Conservation (phyloP, 164 flowering plant species). For the Dillenia turbinata region DNA sequence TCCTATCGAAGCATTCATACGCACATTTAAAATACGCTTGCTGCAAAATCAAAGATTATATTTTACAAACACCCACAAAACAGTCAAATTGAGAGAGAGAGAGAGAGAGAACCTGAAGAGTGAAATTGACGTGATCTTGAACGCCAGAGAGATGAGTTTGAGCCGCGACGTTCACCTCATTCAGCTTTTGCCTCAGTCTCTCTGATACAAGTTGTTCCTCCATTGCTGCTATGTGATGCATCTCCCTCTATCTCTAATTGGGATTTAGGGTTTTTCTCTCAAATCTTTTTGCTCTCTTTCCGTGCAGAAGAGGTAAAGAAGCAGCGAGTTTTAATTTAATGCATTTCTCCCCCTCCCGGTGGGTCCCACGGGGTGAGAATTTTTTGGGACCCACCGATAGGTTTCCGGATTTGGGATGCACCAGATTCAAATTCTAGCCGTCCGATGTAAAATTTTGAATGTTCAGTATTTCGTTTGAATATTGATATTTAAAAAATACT, state of each 20-base stretch:
- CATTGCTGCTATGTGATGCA: conserved; percentile 69
- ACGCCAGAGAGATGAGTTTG: conserved; percentile 67
- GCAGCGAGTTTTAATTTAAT: no score
- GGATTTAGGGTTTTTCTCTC: conserved; percentile 2
- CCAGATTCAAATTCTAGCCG: no score
- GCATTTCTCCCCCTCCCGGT: no score
- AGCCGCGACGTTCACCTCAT: conserved; percentile 74
- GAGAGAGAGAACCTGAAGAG: conserved; percentile 67
- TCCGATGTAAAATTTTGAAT: no score
- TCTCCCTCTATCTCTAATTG: conserved; percentile 13
- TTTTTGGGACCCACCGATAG: no score
- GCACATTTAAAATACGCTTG: conserved; percentile 96
- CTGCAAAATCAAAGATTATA: conserved; percentile 34
- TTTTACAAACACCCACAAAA: neutral
- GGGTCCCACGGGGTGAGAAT: no score
- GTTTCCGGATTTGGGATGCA: no score
- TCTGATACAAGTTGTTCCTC: conserved; percentile 72
- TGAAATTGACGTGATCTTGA: conserved; percentile 92
- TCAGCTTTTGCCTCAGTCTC: conserved; percentile 59
- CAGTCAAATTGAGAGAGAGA: neutral
- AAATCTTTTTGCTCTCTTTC: no score
- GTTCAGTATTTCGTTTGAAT: no score
- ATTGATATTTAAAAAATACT: no score
- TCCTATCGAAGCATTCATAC: conserved; percentile 88
- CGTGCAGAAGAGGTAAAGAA: no score